Evolutionary conservation across 2,329 filamentous ascomycete species (phyloP).

Genomic region (Penicillium sp.): DNA sequence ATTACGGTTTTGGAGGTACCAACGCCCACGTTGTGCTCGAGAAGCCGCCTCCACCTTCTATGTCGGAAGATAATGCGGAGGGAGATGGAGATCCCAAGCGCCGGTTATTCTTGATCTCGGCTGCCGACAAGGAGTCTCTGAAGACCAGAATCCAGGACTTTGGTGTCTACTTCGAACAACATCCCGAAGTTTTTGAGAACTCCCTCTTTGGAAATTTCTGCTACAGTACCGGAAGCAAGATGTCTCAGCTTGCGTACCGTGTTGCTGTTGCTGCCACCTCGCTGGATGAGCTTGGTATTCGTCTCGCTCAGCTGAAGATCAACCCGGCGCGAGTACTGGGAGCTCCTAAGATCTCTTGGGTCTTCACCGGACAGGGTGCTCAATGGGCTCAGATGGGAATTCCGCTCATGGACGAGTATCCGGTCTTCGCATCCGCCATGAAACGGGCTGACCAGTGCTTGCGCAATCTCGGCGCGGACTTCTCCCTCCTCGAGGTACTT

Average conservation of each 20-base stretch:
- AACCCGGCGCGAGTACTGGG: constrained; percentile 21
- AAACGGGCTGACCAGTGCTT: constrained; percentile 16
- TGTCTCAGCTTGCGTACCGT: constrained; percentile 27
- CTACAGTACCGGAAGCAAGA: constrained; percentile 26
- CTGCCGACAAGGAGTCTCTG: constrained; percentile 28
- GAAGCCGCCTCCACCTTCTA: constrained; percentile 11
- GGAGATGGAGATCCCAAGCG: constrained; percentile 17
- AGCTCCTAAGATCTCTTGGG: constrained; percentile 15
- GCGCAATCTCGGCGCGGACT: constrained; percentile 15
- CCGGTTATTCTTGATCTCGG: constrained; percentile 26
- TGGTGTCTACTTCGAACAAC: constrained; percentile 27
- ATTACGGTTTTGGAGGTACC: constrained; percentile 30
- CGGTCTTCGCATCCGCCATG: constrained; percentile 19
- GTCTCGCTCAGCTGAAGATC: constrained; percentile 23
- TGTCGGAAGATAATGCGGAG: constrained; percentile 7
- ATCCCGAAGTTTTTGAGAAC: constrained; percentile 23
- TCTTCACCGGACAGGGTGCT: constrained; percentile 25
- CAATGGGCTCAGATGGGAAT: constrained; percentile 26
- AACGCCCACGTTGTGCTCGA: constrained; percentile 31
- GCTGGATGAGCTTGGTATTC: constrained; percentile 22
- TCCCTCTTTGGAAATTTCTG: constrained; percentile 25
- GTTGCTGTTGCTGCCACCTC: constrained; percentile 21
- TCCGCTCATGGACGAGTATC: constrained; percentile 24
- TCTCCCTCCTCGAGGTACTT: constrained; percentile 19
- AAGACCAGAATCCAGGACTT: constrained; percentile 23